phyloP scores from a whole-genome alignment of 352 stramenopile species.

The Thraustochytrium sp. region DNA sequence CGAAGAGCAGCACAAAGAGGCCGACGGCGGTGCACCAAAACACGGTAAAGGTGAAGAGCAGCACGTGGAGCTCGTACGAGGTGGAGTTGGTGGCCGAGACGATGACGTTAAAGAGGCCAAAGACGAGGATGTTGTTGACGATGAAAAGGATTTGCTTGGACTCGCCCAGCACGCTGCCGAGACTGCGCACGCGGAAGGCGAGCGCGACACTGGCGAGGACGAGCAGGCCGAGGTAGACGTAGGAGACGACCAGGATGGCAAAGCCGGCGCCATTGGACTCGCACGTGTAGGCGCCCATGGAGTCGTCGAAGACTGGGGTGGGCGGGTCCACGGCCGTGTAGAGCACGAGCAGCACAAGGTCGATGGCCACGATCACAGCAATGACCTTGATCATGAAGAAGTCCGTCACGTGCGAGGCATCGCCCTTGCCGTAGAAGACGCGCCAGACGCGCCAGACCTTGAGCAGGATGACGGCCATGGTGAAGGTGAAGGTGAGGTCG shows the following conservation, averaged over 20 bases:
- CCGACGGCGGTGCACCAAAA: conserved; percentile 42
- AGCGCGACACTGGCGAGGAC: neutral
- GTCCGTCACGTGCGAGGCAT: conserved; percentile 3
- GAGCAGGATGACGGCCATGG: conserved; percentile 10
- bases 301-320: neutral
- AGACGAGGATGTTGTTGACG: conserved; percentile 39
- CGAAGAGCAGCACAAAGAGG: conserved; percentile 12
- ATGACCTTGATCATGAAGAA: neutral
- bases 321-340: conserved; percentile 13
- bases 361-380: neutral
- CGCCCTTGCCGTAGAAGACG: neutral
- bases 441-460: conserved; percentile 43
- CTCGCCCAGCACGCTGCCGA: conserved; percentile 41
- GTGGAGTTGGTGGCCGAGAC: neutral
- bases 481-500: conserved; percentile 39
- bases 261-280: neutral
- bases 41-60: conserved; percentile 35
- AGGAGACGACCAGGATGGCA: conserved; percentile 19
- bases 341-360: conserved; percentile 25
- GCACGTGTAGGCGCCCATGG: neutral
- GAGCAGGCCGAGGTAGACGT: conserved; percentile 10
- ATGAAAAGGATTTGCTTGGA: conserved; percentile 41
- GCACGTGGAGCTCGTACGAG: conserved; percentile 3
- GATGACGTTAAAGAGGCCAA: conserved; percentile 42
- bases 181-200: conserved; percentile 14